A percentile compares a stretch with the other conserved stretches of the same genome.
These are phyloP conservation scores for Fusarium liriodendri DNA, from an alignment of 2,329 filamentous ascomycete species.

Conservation along the genomic window DNA sequence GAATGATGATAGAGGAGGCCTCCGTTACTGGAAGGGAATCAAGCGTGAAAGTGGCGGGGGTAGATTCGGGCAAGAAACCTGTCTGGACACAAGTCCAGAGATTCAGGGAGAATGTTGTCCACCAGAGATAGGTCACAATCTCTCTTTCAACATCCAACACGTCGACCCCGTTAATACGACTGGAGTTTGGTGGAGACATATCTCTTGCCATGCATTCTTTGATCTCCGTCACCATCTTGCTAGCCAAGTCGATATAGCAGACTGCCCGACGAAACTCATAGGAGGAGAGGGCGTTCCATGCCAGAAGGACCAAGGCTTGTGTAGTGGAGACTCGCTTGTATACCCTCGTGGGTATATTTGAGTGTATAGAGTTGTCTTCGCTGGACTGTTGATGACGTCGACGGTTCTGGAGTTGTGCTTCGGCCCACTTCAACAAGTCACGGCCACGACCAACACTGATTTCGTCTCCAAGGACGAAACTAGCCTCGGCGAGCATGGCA, in stretches of 20 bases:
- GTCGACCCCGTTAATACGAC: constrained; percentile 55
- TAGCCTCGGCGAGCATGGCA: constrained; percentile 53
- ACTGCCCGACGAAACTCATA: constrained; percentile 48
- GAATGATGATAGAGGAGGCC: constrained; percentile 45
- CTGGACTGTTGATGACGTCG: constrained; percentile 33
- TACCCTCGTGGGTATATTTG: constrained; percentile 47
- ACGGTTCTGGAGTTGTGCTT: constrained; percentile 46
- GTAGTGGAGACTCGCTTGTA: constrained; percentile 48
- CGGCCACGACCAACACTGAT: constrained; percentile 43
- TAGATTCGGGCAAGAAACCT: constrained; percentile 41
- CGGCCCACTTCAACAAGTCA: constrained; percentile 50
- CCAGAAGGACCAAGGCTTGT: constrained; percentile 50
- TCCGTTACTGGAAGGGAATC: constrained; percentile 47
- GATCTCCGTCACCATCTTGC: constrained; percentile 46
- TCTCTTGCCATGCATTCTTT: constrained; percentile 46
- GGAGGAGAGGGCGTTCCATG: constrained; percentile 51
- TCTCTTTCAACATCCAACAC: constrained; percentile 55
- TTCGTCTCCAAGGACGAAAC: constrained; percentile 47
- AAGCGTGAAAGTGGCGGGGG: constrained; percentile 40
- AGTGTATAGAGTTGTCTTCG: constrained; percentile 36
- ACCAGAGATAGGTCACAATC: constrained; percentile 52
- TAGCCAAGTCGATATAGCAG: constrained; percentile 51
- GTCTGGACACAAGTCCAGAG: constrained; percentile 54
- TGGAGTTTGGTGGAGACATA: constrained; percentile 44
- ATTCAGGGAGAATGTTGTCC: constrained; percentile 52